A percentile compares a stretch with the other conserved stretches of the same genome.
These are phyloP conservation scores for Chrysoporthe puriensis DNA, from an alignment of 2,329 filamentous ascomycete species.

Conservation along the genomic window DNA sequence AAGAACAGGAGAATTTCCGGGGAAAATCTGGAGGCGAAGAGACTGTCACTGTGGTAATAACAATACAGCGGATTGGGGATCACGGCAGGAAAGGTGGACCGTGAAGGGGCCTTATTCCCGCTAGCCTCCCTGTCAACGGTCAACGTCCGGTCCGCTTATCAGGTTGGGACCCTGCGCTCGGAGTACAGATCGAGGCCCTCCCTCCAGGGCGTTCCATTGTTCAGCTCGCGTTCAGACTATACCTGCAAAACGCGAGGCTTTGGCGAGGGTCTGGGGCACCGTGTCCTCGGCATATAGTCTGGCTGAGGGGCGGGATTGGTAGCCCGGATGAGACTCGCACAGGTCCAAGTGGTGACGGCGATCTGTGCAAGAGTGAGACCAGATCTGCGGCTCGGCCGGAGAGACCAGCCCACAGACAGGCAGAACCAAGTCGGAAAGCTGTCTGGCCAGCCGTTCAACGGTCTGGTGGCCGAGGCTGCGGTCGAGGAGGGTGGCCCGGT, in stretches of 20 bases:
- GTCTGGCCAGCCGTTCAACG: not conserved
- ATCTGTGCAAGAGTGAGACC: slow-evolving; percentile 16
- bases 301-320: not conserved
- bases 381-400: slow-evolving; percentile 18
- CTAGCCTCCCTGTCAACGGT: slow-evolving; percentile 26
- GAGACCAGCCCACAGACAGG: slow-evolving; percentile 10
- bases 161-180: slow-evolving; percentile 15
- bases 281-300: slow-evolving; percentile 8
- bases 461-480: slow-evolving; percentile 6
- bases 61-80: slow-evolving; percentile 7
- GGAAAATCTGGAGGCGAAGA: slow-evolving; percentile 16
- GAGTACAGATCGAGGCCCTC: not conserved
- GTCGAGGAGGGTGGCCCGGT: slow-evolving; percentile 21
- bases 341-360: slow-evolving; percentile 15
- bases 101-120: slow-evolving; percentile 26
- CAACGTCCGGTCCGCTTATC: slow-evolving; percentile 27
- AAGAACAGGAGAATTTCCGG: slow-evolving; percentile 7
- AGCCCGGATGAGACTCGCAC: not conserved
- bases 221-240: slow-evolving; percentile 4
- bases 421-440: not conserved
- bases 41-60: slow-evolving; percentile 19
- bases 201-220: not conserved
- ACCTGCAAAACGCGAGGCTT: slow-evolving; percentile 12
- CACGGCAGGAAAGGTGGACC: slow-evolving; percentile 18
- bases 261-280: not conserved